Percentiles rank a stretch among this genome's conserved stretches.
Evolutionary conservation across 495 filamentous ascomycete species (phyloP).

Genomic region (Hamigera avellanea): DNA sequence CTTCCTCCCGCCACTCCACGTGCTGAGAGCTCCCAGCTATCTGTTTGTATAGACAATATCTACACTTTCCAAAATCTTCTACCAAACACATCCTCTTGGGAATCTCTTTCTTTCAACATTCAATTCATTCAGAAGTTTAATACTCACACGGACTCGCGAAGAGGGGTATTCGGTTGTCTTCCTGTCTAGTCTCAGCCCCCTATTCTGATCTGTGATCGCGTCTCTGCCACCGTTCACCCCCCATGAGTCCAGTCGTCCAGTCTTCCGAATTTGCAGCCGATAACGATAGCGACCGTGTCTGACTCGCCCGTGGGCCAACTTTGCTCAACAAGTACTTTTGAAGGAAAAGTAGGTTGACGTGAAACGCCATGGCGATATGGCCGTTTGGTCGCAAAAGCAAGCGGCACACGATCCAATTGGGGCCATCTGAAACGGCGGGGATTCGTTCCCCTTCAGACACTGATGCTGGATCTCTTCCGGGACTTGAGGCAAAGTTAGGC

Average conservation of each 20-base stretch:
- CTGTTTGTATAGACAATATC: too few relatives aligned
- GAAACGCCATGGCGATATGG: slow-evolving; percentile 61
- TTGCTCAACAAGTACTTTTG: too few relatives aligned
- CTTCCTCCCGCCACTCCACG: too few relatives aligned
- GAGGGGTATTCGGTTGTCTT: neutral
- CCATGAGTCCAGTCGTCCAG: slow-evolving; percentile 24
- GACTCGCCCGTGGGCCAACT: slow-evolving; percentile 3
- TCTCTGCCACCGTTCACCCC: too few relatives aligned
- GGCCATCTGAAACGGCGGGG: slow-evolving; percentile 20
- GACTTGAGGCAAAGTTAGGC: slow-evolving; percentile 16
- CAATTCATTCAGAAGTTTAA: too few relatives aligned
- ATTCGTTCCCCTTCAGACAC: slow-evolving; percentile 18
- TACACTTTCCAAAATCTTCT: too few relatives aligned
- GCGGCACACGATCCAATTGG: slow-evolving; percentile 35
- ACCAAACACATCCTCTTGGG: too few relatives aligned
- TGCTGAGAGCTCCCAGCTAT: too few relatives aligned
- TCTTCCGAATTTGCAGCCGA: slow-evolving; percentile 7
- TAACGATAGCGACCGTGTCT: slow-evolving; percentile 13
- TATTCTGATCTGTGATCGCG: too few relatives aligned
- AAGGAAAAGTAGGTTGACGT: neutral
- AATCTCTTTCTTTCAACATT: too few relatives aligned
- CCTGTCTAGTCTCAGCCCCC: neutral
- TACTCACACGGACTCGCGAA: too few relatives aligned
- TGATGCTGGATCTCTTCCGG: slow-evolving; percentile 5
- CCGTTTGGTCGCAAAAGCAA: slow-evolving; percentile 60